These are phyloP conservation scores for Penicillium roqueforti DNA, from an alignment of 495 filamentous ascomycete species.

Conservation along the genomic window DNA sequence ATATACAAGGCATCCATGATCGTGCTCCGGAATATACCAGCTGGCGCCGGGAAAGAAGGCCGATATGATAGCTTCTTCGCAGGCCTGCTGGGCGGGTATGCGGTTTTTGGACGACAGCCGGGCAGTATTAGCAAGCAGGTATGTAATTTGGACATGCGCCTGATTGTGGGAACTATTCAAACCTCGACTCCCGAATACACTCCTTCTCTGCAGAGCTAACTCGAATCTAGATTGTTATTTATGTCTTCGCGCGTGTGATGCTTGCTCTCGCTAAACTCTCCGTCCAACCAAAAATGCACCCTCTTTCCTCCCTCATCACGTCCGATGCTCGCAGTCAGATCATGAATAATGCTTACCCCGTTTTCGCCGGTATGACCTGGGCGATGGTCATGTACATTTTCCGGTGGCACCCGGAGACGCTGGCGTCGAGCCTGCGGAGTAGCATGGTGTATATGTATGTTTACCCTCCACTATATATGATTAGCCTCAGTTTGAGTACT, in stretches of 20 bases:
- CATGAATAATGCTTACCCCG: slow-evolving; percentile 74
- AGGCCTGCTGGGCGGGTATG: slow-evolving; percentile 86
- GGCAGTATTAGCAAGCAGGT: slow-evolving; percentile 85
- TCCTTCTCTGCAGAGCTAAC: background rate
- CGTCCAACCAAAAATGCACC: slow-evolving; percentile 58
- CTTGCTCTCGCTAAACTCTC: slow-evolving; percentile 79
- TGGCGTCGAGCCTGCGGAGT: slow-evolving; percentile 85
- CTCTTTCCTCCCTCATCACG: slow-evolving; percentile 39
- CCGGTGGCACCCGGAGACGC: slow-evolving; percentile 79
- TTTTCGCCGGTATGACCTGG: slow-evolving; percentile 87
- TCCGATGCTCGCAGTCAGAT: slow-evolving; percentile 48
- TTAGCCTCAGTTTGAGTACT: background rate
- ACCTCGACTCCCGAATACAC: background rate
- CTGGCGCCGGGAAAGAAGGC: slow-evolving; percentile 59
- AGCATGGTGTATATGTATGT: slow-evolving; percentile 98
- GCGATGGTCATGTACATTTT: slow-evolving; percentile 94
- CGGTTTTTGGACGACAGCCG: slow-evolving; percentile 83
- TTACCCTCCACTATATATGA: slow-evolving; percentile 1
- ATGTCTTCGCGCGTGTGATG: slow-evolving; percentile 89
- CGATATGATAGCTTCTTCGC: slow-evolving; percentile 82
- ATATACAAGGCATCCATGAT: slow-evolving; percentile 83
- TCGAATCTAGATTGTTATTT: slow-evolving; percentile 70
- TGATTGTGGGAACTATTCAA: too few species aligned
- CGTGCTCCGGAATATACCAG: slow-evolving; percentile 55
- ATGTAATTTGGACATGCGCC: slow-evolving; percentile 5